These are phyloP conservation scores for Aspergillus pseudonomiae DNA, from an alignment of 2,329 filamentous ascomycete species.

Conservation along the genomic window DNA sequence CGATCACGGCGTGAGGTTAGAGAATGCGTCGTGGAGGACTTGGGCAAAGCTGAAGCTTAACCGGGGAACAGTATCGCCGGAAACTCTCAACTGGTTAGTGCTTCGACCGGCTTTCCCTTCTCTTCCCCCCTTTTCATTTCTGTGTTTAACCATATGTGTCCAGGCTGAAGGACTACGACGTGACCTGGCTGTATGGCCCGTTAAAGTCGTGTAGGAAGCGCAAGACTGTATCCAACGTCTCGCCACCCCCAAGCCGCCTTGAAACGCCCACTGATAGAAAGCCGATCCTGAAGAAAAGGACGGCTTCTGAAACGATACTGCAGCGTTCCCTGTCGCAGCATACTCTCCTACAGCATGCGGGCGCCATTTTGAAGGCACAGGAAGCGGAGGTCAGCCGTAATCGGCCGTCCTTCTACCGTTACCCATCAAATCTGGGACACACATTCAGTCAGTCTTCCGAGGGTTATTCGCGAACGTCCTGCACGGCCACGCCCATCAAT, in stretches of 20 bases:
- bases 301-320: slow-evolving; percentile 93
- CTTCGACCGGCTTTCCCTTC: not conserved
- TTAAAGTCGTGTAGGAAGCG: slow-evolving; percentile 72
- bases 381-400: slow-evolving; percentile 61
- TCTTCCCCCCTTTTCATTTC: not conserved
- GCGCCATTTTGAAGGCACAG: slow-evolving; percentile 82
- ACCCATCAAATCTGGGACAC: slow-evolving; percentile 64
- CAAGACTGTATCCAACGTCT: slow-evolving; percentile 51
- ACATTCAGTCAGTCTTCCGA: slow-evolving; percentile 46
- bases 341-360: slow-evolving; percentile 85
- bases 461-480: slow-evolving; percentile 14
- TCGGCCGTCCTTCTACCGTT: slow-evolving; percentile 60
- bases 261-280: slow-evolving; percentile 71
- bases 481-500: slow-evolving; percentile 64
- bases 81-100: slow-evolving; percentile 87
- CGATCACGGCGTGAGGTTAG: slow-evolving; percentile 77
- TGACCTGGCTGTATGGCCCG: slow-evolving; percentile 96
- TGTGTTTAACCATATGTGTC: slow-evolving; percentile 13
- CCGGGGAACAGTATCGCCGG: slow-evolving; percentile 83
- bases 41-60: slow-evolving; percentile 94
- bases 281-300: slow-evolving; percentile 93
- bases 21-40: slow-evolving; percentile 96
- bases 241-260: slow-evolving; percentile 57
- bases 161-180: slow-evolving; percentile 95
- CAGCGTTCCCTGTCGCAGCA: slow-evolving; percentile 86